phyloP scores from a whole-genome alignment of 176 grass and related monocot species.

The Oryza rufipogon region DNA sequence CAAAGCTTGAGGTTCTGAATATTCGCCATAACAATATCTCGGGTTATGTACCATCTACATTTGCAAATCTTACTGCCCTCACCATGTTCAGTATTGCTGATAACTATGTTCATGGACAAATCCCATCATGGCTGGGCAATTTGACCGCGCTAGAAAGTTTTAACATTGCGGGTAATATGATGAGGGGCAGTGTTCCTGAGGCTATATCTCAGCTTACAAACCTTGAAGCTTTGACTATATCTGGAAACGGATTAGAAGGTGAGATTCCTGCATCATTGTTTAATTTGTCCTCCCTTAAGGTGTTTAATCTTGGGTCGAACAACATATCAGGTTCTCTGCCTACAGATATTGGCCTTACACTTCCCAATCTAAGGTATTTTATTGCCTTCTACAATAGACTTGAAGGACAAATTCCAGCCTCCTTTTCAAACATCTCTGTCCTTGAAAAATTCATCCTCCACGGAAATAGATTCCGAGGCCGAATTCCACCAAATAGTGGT shows the following conservation, averaged over 20 bases:
- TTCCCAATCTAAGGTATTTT: background rate
- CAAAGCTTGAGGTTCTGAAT: background rate
- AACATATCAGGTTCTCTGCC: background rate
- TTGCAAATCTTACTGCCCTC: conserved; percentile 9
- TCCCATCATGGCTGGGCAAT: conserved; percentile 29
- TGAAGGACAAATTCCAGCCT: background rate
- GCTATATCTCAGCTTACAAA: background rate
- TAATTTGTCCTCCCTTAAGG: background rate
- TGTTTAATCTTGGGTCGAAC: background rate
- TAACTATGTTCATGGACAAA: background rate
- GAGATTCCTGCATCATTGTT: background rate
- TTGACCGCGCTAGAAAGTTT: background rate
- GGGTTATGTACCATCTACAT: background rate
- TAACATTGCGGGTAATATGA: background rate
- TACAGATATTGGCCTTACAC: background rate
- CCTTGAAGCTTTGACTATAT: background rate
- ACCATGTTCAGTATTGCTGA: background rate
- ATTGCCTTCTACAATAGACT: background rate
- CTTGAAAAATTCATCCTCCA: background rate
- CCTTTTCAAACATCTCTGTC: background rate
- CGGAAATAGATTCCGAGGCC: background rate
- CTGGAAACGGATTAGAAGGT: background rate
- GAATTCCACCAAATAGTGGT: background rate
- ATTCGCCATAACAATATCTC: background rate
- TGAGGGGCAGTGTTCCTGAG: background rate